Conservation (phyloP, 148 eudicot genomes). For the Nepenthes mirabilis region DNA sequence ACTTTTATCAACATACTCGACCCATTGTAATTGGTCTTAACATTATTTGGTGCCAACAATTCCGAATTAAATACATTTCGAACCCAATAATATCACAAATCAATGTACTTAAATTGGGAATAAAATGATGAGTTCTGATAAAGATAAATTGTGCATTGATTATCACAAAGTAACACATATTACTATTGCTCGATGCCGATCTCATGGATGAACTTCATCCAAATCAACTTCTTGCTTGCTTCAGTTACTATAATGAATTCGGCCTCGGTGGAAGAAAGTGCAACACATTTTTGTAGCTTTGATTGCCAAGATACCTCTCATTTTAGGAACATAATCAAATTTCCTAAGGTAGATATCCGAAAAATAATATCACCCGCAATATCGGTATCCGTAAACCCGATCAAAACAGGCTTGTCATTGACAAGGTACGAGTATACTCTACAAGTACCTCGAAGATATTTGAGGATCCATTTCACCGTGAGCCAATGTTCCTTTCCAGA, state of each 20-base stretch:
- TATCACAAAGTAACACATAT: too few species aligned
- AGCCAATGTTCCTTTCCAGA: neutral
- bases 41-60: too few species aligned
- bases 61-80: too few species aligned
- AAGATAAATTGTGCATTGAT: too few species aligned
- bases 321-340: neutral
- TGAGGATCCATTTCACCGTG: neutral
- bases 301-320: neutral
- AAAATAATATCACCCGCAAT: neutral
- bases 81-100: too few species aligned
- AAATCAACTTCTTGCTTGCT: neutral
- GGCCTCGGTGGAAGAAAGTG: neutral
- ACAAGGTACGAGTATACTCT: too few species aligned
- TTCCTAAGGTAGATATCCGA: neutral
- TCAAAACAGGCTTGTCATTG: neutral
- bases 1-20: too few species aligned
- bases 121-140: too few species aligned
- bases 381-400: neutral
- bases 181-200: too few species aligned
- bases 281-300: neutral
- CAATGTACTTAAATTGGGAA: too few species aligned
- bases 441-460: neutral
- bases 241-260: neutral
- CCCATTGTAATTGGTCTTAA: too few species aligned
- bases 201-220: too few species aligned